A percentile compares a stretch with the other conserved stretches of the same genome.
These are phyloP conservation scores for Purshia tridentata DNA, from an alignment of 306 rosid genomes.

Conservation along the genomic window DNA sequence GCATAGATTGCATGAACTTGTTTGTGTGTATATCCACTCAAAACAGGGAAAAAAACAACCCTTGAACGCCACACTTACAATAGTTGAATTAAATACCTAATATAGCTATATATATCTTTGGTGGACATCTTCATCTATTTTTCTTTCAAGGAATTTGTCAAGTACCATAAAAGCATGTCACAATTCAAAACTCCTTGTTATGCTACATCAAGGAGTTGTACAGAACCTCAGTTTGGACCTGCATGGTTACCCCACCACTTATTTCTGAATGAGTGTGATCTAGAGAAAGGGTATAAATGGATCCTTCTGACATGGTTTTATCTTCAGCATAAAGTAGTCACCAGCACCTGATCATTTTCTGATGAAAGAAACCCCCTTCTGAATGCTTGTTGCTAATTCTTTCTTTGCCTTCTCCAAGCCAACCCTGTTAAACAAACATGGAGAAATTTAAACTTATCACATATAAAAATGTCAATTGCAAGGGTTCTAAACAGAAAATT, in stretches of 20 bases:
- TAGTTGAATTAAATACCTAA: too few relatives aligned
- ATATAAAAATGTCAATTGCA: background rate
- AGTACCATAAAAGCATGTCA: background rate
- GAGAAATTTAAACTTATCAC: background rate
- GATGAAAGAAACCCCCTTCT: conserved; percentile 73
- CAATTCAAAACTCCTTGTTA: background rate
- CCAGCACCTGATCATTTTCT: conserved; percentile 40
- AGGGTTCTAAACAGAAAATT: background rate
- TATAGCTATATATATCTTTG: background rate
- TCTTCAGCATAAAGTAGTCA: background rate
- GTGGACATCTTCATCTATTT: background rate
- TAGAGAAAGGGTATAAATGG: conserved; percentile 14
- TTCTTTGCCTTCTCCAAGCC: conserved; percentile 84
- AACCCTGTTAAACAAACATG: conserved; percentile 38
- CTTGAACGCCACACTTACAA: too few relatives aligned
- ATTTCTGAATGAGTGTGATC: conserved; percentile 16
- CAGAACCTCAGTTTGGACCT: background rate
- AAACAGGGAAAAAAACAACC: too few relatives aligned
- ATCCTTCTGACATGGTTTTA: background rate
- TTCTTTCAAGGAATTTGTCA: background rate
- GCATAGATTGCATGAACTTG: too few relatives aligned
- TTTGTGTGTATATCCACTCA: too few relatives aligned
- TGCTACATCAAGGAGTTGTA: background rate
- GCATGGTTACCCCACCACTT: conserved; percentile 21
- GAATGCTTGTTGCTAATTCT: conserved; percentile 64